Conservation (phyloP, 371 early-diverging fungal species). For the Sporodiniella umbellata region DNA sequence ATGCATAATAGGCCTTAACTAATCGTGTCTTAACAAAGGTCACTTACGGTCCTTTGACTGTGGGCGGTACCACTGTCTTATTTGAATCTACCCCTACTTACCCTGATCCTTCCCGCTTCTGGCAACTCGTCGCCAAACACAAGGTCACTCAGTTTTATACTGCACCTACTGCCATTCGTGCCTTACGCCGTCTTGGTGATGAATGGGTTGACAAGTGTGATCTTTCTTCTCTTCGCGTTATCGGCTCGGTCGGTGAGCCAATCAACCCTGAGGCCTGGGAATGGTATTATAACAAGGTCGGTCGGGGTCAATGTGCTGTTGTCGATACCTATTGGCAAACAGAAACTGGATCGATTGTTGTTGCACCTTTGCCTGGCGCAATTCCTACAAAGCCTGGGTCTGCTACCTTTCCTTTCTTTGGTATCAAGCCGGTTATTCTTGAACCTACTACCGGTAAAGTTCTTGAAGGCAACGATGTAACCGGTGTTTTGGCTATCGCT, state of each 20-base stretch:
- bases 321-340: constrained; percentile 97
- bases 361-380: constrained; percentile 88
- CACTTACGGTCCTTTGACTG: constrained; percentile 84
- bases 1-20: too few species aligned
- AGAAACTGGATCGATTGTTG: constrained; percentile 93
- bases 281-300: constrained; percentile 93
- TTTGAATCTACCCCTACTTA: constrained; percentile 92
- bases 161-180: constrained; percentile 97
- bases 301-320: constrained; percentile 77
- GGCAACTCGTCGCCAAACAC: constrained; percentile 81
- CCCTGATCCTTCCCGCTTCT: constrained; percentile 79
- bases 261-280: constrained; percentile 97
- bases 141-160: constrained; percentile 97
- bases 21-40: neutral
- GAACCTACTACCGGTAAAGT: constrained; percentile 78
- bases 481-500: constrained; percentile 86
- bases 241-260: constrained; percentile 98
- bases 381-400: constrained; percentile 90
- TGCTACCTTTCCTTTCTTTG: constrained; percentile 96
- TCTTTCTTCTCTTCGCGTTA: constrained; percentile 77
- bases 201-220: constrained; percentile 68
- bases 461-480: constrained; percentile 69
- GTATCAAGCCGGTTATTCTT: constrained; percentile 85
- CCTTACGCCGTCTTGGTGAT: constrained; percentile 85
- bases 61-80: constrained; percentile 89